Evolutionary conservation across 1,139 yeast genomes (phyloP), one percentile per base, ranked within the genome.

Genomic region (Lodderomyces margitis): DNA sequence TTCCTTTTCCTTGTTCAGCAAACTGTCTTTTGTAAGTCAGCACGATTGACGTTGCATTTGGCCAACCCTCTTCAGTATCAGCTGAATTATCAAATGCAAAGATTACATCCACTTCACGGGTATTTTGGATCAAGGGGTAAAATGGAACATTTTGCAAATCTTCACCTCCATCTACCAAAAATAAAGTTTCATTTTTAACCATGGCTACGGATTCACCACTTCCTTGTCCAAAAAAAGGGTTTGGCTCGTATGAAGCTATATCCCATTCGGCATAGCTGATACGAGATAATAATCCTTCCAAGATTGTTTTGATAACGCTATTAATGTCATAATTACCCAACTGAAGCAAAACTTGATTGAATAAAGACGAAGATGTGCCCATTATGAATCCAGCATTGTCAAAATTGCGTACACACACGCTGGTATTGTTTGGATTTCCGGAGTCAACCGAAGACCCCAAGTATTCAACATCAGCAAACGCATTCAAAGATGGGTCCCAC

Each of bases 141-240:
- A 87, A 65, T 8, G 97, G 97, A 23, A 89, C 72, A 52, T 84
- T 85, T 58, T 88, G 92, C 11, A 60, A 62, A 62, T 87, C 96
- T 61, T 84, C 91, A 50, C 96, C 96, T 46, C 96, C 96, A 58
- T 89, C 97, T n/a, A 82, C 91, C 46, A 88, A 70, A 55, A 64
- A 77, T 35, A 89, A 69, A 3, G 76, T 66, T 5, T 74, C 70
- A 53, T 60, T 57, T 40, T 53, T 42, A 39, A 61, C 48, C 43
- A 72, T 59, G 39, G 53, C 51, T 21, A 53, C 56, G 41, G 51
- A 50, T 11, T 54, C 54, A 34, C 51, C 55, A 15, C 54, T 50
- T 5, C 50, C 49, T n/a, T 51, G 46, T 3, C 55, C 49, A 38
- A 50, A 54, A 50, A 70, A 71, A 6, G 77, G 77, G 46, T 71